Conservation (phyloP, 331 rosid species). For the Dryas integrifolia region DNA sequence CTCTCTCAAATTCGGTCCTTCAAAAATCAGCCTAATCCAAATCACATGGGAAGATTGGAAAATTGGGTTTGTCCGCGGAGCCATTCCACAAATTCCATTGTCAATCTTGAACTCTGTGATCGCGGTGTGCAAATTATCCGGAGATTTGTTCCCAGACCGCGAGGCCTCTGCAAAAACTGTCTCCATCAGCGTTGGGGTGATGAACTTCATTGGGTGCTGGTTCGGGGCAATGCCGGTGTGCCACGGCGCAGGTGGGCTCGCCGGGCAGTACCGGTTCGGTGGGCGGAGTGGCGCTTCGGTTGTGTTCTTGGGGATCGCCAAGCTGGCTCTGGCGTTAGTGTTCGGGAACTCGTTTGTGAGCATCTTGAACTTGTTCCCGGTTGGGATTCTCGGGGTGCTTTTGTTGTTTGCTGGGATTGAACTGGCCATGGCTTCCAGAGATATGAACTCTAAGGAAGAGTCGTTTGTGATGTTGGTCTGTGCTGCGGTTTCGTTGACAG, state of each 20-base stretch:
- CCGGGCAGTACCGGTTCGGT: conserved; percentile 81
- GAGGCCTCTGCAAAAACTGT: conserved; percentile 72
- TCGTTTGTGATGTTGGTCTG: conserved; percentile 69
- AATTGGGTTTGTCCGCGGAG: conserved; percentile 60
- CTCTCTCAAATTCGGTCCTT: conserved; percentile 55
- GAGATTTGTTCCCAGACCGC: conserved; percentile 64
- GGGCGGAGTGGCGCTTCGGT: conserved; percentile 80
- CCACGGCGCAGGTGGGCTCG: conserved; percentile 85
- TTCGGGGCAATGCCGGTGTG: conserved; percentile 92
- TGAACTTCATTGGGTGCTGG: conserved; percentile 87
- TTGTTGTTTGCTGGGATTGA: conserved; percentile 70
- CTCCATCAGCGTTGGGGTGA: conserved; percentile 59
- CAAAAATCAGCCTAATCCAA: conserved; percentile 35
- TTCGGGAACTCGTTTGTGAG: conserved; percentile 66
- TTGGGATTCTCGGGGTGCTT: conserved; percentile 71
- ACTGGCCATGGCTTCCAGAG: conserved; percentile 67
- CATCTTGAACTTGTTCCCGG: conserved; percentile 50
- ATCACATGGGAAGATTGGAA: conserved; percentile 78
- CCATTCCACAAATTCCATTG: conserved; percentile 74
- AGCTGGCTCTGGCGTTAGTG: conserved; percentile 53
- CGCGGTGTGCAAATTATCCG: conserved; percentile 77
- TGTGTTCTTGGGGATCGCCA: conserved; percentile 59
- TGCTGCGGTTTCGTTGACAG: conserved; percentile 75
- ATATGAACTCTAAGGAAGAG: conserved; percentile 61
- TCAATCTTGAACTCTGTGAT: conserved; percentile 71